phyloP scores from a whole-genome alignment of 495 filamentous ascomycete genomes.

The Hyaloscypha hepaticicola region DNA sequence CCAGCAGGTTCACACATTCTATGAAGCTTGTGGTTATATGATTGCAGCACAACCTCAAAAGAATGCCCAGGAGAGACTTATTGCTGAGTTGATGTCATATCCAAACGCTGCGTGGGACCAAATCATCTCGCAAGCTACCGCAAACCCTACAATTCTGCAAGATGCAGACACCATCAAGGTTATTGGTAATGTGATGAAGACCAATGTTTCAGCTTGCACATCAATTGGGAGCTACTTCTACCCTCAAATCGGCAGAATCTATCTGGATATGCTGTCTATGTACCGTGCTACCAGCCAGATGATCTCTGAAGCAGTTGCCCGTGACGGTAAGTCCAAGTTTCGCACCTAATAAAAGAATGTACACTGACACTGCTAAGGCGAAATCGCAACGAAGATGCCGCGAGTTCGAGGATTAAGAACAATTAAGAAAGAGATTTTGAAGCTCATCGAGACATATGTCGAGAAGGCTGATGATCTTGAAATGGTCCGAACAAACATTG shows the following conservation, averaged over 20 bases:
- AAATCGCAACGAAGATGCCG: constrained; percentile 96
- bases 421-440: constrained; percentile 99
- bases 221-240: constrained; percentile 98
- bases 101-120: constrained; percentile 94
- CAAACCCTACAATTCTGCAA: constrained; percentile 79
- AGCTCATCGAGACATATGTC: constrained; percentile 95
- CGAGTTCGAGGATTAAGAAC: constrained; percentile 92
- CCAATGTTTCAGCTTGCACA: constrained; percentile 93
- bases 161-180: constrained; percentile 95
- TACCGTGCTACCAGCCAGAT: constrained; percentile 93
- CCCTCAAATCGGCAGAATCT: constrained; percentile 97
- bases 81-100: constrained; percentile 86
- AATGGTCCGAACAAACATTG: constrained; percentile 87
- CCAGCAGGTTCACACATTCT: constrained; percentile 98
- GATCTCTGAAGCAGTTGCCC: constrained; percentile 85
- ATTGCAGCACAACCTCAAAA: constrained; percentile 96
- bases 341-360: background rate
- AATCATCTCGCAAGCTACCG: constrained; percentile 82
- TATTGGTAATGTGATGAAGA: constrained; percentile 99
- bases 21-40: constrained; percentile 99
- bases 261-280: constrained; percentile 98
- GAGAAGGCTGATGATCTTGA: constrained; percentile 96
- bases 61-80: constrained; percentile 83
- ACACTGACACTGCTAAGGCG: constrained; percentile 51
- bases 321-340: constrained; percentile 63